These are phyloP conservation scores for Sugiyamaella novakii DNA, from an alignment of 1,139 yeast species.

Conservation along the genomic window DNA sequence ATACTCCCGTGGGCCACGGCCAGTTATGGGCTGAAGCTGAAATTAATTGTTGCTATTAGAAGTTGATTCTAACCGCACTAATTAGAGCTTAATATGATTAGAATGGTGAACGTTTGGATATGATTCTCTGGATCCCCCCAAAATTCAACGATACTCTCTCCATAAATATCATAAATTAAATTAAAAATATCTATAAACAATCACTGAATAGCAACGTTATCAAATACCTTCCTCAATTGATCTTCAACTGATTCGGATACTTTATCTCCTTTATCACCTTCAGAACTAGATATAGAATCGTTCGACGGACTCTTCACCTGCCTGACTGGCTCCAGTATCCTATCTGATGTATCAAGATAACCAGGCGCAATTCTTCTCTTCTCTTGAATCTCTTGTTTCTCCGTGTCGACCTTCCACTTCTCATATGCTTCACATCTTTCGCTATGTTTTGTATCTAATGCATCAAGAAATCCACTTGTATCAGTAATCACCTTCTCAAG, in stretches of 20 bases:
- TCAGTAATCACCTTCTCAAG: conserved; percentile 34
- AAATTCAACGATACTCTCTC: too few species aligned
- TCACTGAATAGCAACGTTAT: conserved; percentile 10
- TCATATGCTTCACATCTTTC: conserved; percentile 36
- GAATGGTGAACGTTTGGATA: too few species aligned
- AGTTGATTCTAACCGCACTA: too few species aligned
- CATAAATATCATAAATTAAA: too few species aligned
- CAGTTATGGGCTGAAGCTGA: too few species aligned
- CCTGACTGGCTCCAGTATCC: conserved; percentile 36
- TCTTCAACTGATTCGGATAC: conserved; percentile 12
- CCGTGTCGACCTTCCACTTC: conserved; percentile 41
- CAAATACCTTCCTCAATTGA: conserved; percentile 10
- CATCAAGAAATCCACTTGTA: conserved; percentile 35
- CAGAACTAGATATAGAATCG: neutral
- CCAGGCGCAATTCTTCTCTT: conserved; percentile 49
- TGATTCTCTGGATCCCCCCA: too few species aligned
- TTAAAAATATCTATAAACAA: too few species aligned
- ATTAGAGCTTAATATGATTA: too few species aligned
- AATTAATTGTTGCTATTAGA: too few species aligned
- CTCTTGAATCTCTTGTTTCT: conserved; percentile 35
- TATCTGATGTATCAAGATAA: conserved; percentile 41
- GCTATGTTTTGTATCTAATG: conserved; percentile 34
- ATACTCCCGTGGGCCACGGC: too few species aligned
- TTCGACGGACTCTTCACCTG: conserved; percentile 7
- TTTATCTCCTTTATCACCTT: neutral